Evolutionary conservation across 2,329 filamentous ascomycete genomes (phyloP).

Genomic region (Coniochaeta sp.): DNA sequence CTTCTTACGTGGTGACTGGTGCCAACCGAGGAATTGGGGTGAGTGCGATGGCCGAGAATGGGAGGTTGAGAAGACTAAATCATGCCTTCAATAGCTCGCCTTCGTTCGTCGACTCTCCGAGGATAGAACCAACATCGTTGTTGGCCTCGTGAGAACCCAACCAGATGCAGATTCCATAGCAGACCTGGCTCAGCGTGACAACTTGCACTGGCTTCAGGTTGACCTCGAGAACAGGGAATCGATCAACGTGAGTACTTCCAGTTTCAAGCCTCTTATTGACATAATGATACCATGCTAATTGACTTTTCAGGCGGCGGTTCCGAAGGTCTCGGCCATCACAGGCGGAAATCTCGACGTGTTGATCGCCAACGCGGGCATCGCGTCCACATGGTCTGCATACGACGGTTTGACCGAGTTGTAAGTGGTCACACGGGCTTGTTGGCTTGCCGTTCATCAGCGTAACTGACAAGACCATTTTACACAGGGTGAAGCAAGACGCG

Average conservation of each 20-base stretch:
- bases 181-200: neutral
- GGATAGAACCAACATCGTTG: neutral
- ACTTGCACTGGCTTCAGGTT: neutral
- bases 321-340: neutral
- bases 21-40: constrained; percentile 3
- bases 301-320: neutral
- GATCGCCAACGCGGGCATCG: neutral
- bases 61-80: neutral
- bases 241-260: neutral
- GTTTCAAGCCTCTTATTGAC: neutral
- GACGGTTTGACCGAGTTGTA: neutral
- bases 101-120: constrained; percentile 1
- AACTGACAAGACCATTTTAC: neutral
- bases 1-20: constrained; percentile 1
- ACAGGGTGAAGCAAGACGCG: neutral
- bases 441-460: neutral
- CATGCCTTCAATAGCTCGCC: neutral
- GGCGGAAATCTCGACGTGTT: neutral
- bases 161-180: neutral
- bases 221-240: neutral
- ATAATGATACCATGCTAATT: neutral
- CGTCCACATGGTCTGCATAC: neutral
- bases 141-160: neutral
- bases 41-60: neutral
- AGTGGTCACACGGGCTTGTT: neutral